Evolutionary conservation across 192 early-diverging fungal species (phyloP).

Genomic region (Haplosporangium gracile): DNA sequence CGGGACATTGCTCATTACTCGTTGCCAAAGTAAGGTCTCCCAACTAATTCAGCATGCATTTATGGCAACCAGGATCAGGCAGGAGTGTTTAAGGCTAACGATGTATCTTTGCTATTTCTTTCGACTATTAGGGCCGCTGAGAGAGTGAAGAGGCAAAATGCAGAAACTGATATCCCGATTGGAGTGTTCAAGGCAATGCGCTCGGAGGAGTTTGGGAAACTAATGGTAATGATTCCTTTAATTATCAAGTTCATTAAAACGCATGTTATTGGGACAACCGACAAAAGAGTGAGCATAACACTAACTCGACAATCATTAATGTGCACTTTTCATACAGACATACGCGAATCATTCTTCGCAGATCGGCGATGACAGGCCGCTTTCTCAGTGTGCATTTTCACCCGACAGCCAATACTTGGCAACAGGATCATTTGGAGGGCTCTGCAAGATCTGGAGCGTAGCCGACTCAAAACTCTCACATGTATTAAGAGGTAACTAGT

Average conservation of each 20-base stretch:
- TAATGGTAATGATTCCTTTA: conserved; percentile 66
- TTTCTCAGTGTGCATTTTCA: conserved; percentile 82
- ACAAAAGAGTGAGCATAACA: no score
- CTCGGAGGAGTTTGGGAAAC: conserved; percentile 77
- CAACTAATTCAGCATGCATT: not conserved
- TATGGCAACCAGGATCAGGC: not conserved
- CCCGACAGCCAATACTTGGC: conserved; percentile 83
- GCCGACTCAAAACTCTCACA: conserved; percentile 75
- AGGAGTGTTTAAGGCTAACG: not conserved
- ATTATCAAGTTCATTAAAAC: no score
- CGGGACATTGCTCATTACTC: conserved; percentile 81
- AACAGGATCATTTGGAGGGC: conserved; percentile 89
- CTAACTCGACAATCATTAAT: not conserved
- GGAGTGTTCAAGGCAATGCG: conserved; percentile 76
- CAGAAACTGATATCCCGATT: conserved; percentile 75
- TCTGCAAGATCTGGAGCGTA: conserved; percentile 89
- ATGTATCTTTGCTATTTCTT: not conserved
- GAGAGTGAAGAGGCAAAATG: conserved; percentile 74
- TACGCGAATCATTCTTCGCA: conserved; percentile 86
- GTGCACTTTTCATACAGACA: conserved; percentile 23
- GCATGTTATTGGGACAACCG: no score
- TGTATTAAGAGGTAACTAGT: conserved; percentile 60
- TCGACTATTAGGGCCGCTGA: conserved; percentile 66
- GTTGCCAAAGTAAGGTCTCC: conserved; percentile 64
- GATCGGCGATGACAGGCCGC: conserved; percentile 90